Evolutionary conservation across 108 stramenopile species (phyloP).

Genomic region (Chaetoceros tenuissimus): DNA sequence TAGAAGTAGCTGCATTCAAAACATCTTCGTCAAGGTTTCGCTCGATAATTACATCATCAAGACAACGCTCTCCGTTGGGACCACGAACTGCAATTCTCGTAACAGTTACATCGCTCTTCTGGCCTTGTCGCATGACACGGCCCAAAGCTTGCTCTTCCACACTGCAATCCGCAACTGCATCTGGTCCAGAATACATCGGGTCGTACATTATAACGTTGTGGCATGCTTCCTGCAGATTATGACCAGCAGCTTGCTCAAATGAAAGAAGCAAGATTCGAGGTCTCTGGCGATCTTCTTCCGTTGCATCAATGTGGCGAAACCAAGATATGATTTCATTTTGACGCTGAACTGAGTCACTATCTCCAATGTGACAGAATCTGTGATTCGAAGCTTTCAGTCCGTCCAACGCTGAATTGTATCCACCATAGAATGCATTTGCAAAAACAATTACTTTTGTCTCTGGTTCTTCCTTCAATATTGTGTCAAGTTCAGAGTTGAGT

Average conservation of each 20-base stretch:
- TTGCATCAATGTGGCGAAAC: slow-evolving; percentile 60
- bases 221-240: slow-evolving; percentile 67
- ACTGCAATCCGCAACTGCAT: slow-evolving; percentile 56
- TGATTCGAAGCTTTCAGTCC: slow-evolving; percentile 17
- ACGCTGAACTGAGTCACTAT: slow-evolving; percentile 32
- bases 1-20: slow-evolving; percentile 19
- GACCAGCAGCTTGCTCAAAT: slow-evolving; percentile 63
- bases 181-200: slow-evolving; percentile 51
- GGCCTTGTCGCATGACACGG: slow-evolving; percentile 57
- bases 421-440: slow-evolving; percentile 49
- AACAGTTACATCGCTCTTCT: slow-evolving; percentile 42
- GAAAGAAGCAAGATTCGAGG: slow-evolving; percentile 56
- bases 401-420: slow-evolving; percentile 22
- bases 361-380: slow-evolving; percentile 38
- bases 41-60: slow-evolving; percentile 52
- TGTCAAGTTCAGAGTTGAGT: slow-evolving; percentile 31
- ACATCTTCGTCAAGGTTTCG: slow-evolving; percentile 44
- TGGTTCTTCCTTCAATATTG: slow-evolving; percentile 35
- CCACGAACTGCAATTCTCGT: slow-evolving; percentile 50
- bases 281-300: slow-evolving; percentile 48
- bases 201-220: slow-evolving; percentile 58
- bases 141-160: slow-evolving; percentile 71
- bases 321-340: slow-evolving; percentile 60
- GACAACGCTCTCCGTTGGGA: slow-evolving; percentile 49
- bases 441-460: slow-evolving; percentile 71